Evolutionary conservation across 2,329 filamentous ascomycete species (phyloP), one percentile per base, ranked within the genome.

Genomic region (Byssochlamys sp.): DNA sequence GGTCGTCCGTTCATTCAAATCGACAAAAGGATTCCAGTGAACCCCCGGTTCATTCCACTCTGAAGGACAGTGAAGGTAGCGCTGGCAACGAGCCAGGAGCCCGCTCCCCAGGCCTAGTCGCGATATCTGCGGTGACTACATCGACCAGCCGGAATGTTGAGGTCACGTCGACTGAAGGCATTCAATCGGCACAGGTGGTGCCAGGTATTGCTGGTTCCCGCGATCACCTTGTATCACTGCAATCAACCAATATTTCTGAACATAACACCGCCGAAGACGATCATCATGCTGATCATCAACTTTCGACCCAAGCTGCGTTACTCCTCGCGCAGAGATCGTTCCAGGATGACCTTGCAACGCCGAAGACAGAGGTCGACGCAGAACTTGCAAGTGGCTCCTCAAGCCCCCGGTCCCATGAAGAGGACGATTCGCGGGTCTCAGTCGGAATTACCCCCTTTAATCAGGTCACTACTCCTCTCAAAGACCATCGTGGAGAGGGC

Each of bases 281-380:
- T 5, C 62, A 66, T 29, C 67, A 64, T 52, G 62, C 63, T 4
- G 72, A 73, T 33, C 62, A 65, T 4, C 66, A 72, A 11, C 63
- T 75, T 27, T 75, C 73, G 0, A 76, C 74, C 0, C 74, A 76
- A 57, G 72, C 71, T 26, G 73, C 74, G 14, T 59, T 75, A 26
- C 58, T 69, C 1, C 68, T 70, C 45, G 74, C 73, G 5, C 73
- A 75, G 56, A 69, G 64, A 29, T 73, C 71, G 1, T 74, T 76
- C 28, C 72, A 74, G 53, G 67, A 73, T 25, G 73, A 73, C 50
- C 53, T 75, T 9, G 62, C 66, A 9, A 74, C 67, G 26, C 69
- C 69, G 3, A 62, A 58, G 4, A 63, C 58, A 51, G 52, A 28
- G 35, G 53, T 54, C 24, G 53, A 60, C 53, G 58, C 57, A 19